Percentiles rank a stretch among this genome's conserved stretches.
Evolutionary conservation across 2,329 filamentous ascomycete species (phyloP).

Genomic region (Capronia americana): DNA sequence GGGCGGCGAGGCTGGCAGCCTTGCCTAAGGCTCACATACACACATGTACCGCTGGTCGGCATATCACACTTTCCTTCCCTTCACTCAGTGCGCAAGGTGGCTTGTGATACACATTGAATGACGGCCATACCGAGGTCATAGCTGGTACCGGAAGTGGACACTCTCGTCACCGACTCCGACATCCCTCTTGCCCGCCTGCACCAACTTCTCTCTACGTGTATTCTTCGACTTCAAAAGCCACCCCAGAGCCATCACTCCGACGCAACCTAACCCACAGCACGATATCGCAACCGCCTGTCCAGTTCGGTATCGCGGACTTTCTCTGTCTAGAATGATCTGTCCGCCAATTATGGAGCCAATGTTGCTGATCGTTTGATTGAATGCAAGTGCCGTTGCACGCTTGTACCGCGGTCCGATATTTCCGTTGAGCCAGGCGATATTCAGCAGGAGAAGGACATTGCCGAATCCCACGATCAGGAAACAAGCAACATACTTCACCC

Average conservation of each 20-base stretch:
- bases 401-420: conserved; percentile 11
- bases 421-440: conserved; percentile 9
- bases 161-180: conserved; percentile 6
- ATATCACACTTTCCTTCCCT: neutral
- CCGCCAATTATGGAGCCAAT: conserved; percentile 2
- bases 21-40: neutral
- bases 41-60: neutral
- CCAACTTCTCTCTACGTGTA: neutral
- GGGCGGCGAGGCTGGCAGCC: neutral
- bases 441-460: conserved; percentile 4
- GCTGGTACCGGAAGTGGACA: conserved; percentile 10
- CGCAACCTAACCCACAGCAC: neutral
- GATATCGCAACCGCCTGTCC: conserved; percentile 6
- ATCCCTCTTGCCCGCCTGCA: neutral
- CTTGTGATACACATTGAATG: neutral
- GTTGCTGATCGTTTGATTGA: conserved; percentile 6
- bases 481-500: conserved; percentile 5
- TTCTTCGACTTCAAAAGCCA: neutral
- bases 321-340: conserved; percentile 5
- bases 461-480: neutral
- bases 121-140: neutral
- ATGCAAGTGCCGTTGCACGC: conserved; percentile 11
- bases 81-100: neutral
- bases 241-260: neutral
- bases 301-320: conserved; percentile 6